These are phyloP conservation scores for Sarocladium brachiariae DNA, from an alignment of 2,329 filamentous ascomycete genomes.

Conservation along the genomic window DNA sequence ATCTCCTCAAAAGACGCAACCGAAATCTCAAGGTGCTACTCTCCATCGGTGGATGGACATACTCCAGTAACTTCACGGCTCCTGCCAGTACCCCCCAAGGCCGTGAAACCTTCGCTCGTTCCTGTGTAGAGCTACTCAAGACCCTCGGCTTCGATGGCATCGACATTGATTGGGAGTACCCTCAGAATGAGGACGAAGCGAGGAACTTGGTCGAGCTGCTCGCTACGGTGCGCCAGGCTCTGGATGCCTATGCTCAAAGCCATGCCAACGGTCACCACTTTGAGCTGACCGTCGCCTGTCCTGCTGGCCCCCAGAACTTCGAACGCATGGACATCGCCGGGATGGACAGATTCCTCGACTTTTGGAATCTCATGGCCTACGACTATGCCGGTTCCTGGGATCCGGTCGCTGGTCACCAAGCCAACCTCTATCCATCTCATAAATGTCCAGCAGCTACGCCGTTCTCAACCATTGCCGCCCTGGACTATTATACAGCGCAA, in stretches of 20 bases:
- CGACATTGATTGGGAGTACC: constrained; percentile 66
- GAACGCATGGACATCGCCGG: constrained; percentile 52
- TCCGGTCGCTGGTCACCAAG: constrained; percentile 62
- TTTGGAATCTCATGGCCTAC: constrained; percentile 84
- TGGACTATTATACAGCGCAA: constrained; percentile 60
- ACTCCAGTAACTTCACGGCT: constrained; percentile 72
- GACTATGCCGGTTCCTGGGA: constrained; percentile 86
- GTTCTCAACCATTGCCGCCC: constrained; percentile 65
- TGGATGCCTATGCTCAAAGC: constrained; percentile 49
- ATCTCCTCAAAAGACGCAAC: constrained; percentile 73
- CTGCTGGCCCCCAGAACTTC: constrained; percentile 57
- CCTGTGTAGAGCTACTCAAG: constrained; percentile 68
- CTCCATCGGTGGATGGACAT: constrained; percentile 90
- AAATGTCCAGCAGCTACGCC: constrained; percentile 61
- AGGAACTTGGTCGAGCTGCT: constrained; percentile 54
- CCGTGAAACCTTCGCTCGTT: constrained; percentile 63
- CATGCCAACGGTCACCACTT: constrained; percentile 44
- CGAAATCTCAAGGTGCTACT: constrained; percentile 80
- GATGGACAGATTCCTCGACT: constrained; percentile 63
- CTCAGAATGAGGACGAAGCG: constrained; percentile 47
- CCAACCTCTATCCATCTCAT: constrained; percentile 63
- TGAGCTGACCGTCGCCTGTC: constrained; percentile 58
- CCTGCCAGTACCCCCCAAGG: constrained; percentile 67
- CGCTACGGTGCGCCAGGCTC: constrained; percentile 44
- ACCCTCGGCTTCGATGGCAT: constrained; percentile 72